phyloP scores from a whole-genome alignment of 768 basidiomycete species.

The Psilocybe sp. region DNA sequence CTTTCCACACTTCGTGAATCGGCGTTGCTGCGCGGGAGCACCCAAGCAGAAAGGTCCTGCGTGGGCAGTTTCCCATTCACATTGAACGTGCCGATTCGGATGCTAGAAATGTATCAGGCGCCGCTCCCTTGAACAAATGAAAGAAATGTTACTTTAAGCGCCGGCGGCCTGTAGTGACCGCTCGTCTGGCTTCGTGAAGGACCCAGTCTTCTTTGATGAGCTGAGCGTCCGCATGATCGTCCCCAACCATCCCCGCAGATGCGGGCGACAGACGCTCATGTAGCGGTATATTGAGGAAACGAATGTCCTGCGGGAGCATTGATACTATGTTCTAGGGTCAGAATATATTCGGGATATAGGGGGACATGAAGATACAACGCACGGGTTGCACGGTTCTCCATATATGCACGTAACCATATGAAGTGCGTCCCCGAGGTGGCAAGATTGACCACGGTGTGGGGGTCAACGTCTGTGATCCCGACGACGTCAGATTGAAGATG shows the following conservation, averaged over 20 bases:
- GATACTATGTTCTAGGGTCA: conserved; percentile 29
- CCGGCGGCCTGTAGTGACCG: conserved; percentile 28
- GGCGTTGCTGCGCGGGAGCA: conserved; percentile 23
- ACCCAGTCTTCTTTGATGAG: conserved; percentile 68
- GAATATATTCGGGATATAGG: neutral
- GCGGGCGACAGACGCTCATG: conserved; percentile 55
- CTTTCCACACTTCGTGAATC: neutral
- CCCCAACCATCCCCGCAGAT: conserved; percentile 57
- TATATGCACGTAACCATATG: conserved; percentile 46
- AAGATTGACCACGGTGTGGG: conserved; percentile 19
- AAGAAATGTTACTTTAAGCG: conserved; percentile 25
- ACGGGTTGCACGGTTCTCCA: conserved; percentile 24
- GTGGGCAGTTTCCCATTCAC: conserved; percentile 77
- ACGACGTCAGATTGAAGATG: too few relatives aligned
- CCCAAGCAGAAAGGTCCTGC: conserved; percentile 69
- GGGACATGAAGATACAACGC: conserved; percentile 18
- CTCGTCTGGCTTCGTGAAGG: conserved; percentile 36
- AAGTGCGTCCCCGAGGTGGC: conserved; percentile 33
- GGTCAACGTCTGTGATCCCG: conserved; percentile 19
- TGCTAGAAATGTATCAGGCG: conserved; percentile 27
- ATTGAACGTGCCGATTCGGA: conserved; percentile 81
- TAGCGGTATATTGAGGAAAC: conserved; percentile 44
- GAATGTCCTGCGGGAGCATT: conserved; percentile 51
- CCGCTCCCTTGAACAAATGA: too few relatives aligned
- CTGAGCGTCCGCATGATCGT: conserved; percentile 58